phyloP scores from a whole-genome alignment of 345 rosid genomes.

The Brassica napus region DNA sequence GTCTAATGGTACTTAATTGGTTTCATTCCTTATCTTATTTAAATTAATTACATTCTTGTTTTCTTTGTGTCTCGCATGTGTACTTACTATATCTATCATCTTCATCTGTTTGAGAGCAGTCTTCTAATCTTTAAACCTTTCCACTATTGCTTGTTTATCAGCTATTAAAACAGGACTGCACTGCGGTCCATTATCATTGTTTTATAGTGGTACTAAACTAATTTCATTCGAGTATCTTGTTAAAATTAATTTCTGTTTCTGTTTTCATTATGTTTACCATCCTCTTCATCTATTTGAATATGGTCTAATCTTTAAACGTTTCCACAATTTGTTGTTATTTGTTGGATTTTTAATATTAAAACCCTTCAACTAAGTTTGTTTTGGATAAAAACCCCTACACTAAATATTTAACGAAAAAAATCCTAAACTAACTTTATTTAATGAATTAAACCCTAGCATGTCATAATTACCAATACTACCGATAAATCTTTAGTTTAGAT shows the following conservation, averaged over 20 bases:
- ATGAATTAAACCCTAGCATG: too few relatives aligned
- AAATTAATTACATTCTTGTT: conserved; percentile 4
- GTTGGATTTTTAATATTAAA: too few relatives aligned
- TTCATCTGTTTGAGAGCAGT: background rate
- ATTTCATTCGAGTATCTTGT: background rate
- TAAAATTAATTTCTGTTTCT: background rate
- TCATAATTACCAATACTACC: too few relatives aligned
- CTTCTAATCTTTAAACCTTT: background rate
- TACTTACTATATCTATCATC: background rate
- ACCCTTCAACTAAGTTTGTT: too few relatives aligned
- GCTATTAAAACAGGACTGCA: background rate
- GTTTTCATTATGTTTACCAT: background rate
- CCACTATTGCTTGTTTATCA: background rate
- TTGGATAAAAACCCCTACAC: too few relatives aligned
- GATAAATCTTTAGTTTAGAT: too few relatives aligned
- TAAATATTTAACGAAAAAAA: too few relatives aligned
- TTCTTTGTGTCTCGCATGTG: background rate
- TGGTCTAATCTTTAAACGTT: background rate
- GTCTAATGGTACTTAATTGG: conserved; percentile 4
- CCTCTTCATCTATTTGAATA: background rate
- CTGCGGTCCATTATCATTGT: background rate
- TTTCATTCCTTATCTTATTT: background rate
- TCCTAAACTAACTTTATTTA: too few relatives aligned
- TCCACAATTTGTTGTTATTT: background rate
- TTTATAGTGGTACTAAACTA: background rate